A percentile compares a stretch with the other conserved stretches of the same genome.
These are phyloP conservation scores for Pseudoturritis turrita DNA, from an alignment of 345 rosid genomes.

Conservation along the genomic window DNA sequence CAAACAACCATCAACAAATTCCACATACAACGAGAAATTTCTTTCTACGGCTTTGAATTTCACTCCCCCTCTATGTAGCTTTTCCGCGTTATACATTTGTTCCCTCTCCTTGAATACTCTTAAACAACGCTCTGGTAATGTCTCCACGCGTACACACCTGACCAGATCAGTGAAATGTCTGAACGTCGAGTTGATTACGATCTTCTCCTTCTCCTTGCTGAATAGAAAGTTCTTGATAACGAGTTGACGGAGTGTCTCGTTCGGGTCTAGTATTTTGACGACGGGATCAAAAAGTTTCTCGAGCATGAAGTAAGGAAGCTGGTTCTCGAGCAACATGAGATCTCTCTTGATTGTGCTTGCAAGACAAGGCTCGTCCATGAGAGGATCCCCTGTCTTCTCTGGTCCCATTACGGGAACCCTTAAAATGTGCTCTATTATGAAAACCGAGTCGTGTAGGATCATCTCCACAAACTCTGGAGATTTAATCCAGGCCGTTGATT, in stretches of 20 bases:
- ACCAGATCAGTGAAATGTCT: neutral
- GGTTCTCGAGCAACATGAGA: constrained; percentile 13
- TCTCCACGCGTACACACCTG: neutral
- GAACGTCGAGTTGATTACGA: neutral
- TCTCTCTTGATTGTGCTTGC: neutral
- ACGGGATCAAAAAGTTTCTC: neutral
- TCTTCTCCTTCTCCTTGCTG: neutral
- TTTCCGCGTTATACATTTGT: neutral
- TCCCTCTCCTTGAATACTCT: neutral
- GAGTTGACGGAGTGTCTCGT: neutral
- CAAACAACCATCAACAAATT: neutral
- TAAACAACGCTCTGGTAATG: neutral
- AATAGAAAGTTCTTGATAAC: neutral
- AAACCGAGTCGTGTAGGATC: constrained; percentile 8
- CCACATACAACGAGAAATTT: neutral
- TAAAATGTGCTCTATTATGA: neutral
- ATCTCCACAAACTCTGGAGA: neutral
- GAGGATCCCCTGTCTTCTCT: neutral
- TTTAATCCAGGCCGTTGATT: neutral
- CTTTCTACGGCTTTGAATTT: neutral
- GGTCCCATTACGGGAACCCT: neutral
- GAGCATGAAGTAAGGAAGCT: constrained; percentile 22
- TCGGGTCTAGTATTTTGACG: neutral
- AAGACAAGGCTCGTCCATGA: neutral
- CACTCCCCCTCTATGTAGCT: neutral